Conservation (phyloP, 441 rosid genomes). For the Eutrema salsugineum region DNA sequence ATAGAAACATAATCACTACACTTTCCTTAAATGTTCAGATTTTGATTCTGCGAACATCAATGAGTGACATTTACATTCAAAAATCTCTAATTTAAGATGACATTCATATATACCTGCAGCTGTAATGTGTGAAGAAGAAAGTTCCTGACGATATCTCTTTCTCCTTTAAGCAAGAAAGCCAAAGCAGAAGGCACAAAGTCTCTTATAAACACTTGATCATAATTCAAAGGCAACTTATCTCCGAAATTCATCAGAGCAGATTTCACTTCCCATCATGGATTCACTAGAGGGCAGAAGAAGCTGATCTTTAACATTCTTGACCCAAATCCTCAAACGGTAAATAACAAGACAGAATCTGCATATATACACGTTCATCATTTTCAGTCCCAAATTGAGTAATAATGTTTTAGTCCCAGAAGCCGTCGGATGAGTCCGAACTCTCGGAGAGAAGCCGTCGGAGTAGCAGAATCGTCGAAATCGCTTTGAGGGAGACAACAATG, state of each 20-base stretch:
- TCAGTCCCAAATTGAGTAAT: neutral
- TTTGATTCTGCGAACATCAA: neutral
- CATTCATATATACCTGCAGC: conserved; percentile 58
- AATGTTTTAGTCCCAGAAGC: no score
- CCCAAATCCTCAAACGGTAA: conserved; percentile 67
- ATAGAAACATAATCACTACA: no score
- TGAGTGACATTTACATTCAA: neutral
- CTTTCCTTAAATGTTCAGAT: neutral
- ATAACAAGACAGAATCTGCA: neutral
- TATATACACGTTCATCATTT: neutral
- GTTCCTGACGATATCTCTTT: conserved; percentile 87
- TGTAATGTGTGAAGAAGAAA: conserved; percentile 94
- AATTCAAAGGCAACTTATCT: conserved; percentile 65
- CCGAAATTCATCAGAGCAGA: conserved; percentile 69
- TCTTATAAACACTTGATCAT: conserved; percentile 93
- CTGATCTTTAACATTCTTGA: conserved; percentile 75
- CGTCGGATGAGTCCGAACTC: no score
- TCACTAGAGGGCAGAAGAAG: conserved; percentile 57
- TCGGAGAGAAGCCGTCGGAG: no score
- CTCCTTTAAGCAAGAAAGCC: conserved; percentile 93
- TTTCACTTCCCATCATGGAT: conserved; percentile 59
- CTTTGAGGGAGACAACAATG: no score
- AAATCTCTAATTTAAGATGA: neutral
- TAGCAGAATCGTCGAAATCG: no score
- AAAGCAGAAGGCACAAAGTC: conserved; percentile 91